Conservation (phyloP, 805 yeast genomes). For the Sugiyamaella chiloensis region DNA sequence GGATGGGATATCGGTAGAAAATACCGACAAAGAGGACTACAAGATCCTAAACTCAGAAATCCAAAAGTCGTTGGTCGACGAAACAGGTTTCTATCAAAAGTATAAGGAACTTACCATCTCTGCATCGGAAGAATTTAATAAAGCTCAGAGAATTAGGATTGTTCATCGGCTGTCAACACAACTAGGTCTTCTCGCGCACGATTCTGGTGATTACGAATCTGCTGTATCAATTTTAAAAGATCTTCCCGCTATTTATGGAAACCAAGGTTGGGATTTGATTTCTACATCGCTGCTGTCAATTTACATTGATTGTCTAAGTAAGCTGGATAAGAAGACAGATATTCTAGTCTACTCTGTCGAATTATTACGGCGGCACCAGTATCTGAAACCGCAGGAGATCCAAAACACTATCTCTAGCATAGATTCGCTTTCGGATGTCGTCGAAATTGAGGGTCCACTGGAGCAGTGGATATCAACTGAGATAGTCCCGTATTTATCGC, state of each 20-base stretch:
- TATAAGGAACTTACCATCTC: conserved; percentile 55
- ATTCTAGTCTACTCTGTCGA: conserved; percentile 31
- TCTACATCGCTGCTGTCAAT: conserved; percentile 63
- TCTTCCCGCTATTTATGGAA: conserved; percentile 64
- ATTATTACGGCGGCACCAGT: conserved; percentile 25
- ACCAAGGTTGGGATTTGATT: conserved; percentile 71
- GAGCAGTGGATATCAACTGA: conserved; percentile 38
- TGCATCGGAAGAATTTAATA: conserved; percentile 51
- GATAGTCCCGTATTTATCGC: conserved; percentile 34
- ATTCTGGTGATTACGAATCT: conserved; percentile 51
- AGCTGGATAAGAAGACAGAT: conserved; percentile 22
- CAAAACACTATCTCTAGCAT: conserved; percentile 24
- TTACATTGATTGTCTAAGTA: conserved; percentile 61
- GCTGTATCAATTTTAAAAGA: conserved; percentile 63
- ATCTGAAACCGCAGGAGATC: conserved; percentile 22
- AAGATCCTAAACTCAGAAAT: conserved; percentile 26
- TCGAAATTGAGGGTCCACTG: conserved; percentile 31
- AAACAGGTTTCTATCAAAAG: conserved; percentile 37
- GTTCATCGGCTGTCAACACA: conserved; percentile 76
- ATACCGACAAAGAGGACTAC: conserved; percentile 7
- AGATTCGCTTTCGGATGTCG: conserved; percentile 20
- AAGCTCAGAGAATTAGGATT: conserved; percentile 56
- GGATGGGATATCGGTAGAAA: conserved; percentile 11
- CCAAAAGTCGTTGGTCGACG: conserved; percentile 19
- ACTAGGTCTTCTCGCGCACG: conserved; percentile 66